Conservation (phyloP, 163 green algal genomes). For the Picocystis sp. region DNA sequence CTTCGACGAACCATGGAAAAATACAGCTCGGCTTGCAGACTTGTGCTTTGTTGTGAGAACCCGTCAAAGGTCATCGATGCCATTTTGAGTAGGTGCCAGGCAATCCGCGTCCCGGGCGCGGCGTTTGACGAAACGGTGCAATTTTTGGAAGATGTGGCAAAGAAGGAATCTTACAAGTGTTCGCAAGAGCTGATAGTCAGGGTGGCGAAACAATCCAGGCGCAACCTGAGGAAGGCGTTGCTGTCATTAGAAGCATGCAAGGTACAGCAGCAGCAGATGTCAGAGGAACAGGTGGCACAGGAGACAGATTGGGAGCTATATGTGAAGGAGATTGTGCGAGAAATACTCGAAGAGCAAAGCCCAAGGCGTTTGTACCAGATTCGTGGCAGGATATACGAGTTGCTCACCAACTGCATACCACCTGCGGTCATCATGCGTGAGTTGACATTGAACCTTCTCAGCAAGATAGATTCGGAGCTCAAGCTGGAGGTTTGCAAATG, state of each 20-base stretch:
- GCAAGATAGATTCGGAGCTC: conserved; percentile 72
- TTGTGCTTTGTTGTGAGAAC: conserved; percentile 70
- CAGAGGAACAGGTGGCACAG: conserved; percentile 30
- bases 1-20: conserved; percentile 98
- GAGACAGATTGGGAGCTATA: conserved; percentile 67
- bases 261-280: conserved; percentile 31
- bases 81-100: neutral
- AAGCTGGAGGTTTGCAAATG: conserved; percentile 37
- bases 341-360: conserved; percentile 77
- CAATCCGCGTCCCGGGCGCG: conserved; percentile 46
- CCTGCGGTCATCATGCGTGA: conserved; percentile 55
- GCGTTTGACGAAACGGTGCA: neutral
- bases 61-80: conserved; percentile 4
- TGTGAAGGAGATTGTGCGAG: conserved; percentile 56
- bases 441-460: conserved; percentile 26
- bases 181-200: conserved; percentile 36
- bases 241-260: conserved; percentile 55
- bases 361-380: conserved; percentile 62
- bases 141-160: conserved; percentile 48
- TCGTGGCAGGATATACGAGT: conserved; percentile 89
- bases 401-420: conserved; percentile 94
- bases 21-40: conserved; percentile 70
- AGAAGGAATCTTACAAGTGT: conserved; percentile 49
- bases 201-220: conserved; percentile 32
- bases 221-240: conserved; percentile 54